Percentiles rank a stretch among this genome's conserved stretches.
Conservation (phyloP, 2,329 filamentous ascomycete genomes). For the Epichloe aotearoae region DNA sequence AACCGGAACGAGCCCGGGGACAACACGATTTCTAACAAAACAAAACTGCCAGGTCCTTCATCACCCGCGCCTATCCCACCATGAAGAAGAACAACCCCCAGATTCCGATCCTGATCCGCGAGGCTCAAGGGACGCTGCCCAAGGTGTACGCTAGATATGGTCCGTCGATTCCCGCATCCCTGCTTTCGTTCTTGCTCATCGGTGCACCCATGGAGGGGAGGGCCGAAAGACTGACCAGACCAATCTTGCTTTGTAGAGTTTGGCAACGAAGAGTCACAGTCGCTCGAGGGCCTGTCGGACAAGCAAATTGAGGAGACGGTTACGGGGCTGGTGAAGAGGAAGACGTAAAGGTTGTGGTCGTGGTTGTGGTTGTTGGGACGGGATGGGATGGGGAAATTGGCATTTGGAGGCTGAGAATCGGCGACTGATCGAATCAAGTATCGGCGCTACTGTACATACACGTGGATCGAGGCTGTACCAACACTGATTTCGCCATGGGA, state of each 20-base stretch:
- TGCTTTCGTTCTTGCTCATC: background rate
- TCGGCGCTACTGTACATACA: background rate
- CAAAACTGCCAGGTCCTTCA: slow-evolving; percentile 56
- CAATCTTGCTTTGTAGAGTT: slow-evolving; percentile 26
- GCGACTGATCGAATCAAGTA: background rate
- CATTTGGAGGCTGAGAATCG: background rate
- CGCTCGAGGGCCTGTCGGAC: slow-evolving; percentile 45
- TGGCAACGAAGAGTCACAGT: slow-evolving; percentile 43
- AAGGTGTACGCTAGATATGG: slow-evolving; percentile 88
- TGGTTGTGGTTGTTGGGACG: background rate
- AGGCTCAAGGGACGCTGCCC: slow-evolving; percentile 73
- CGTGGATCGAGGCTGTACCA: background rate
- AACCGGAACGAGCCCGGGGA: no score
- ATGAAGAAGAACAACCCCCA: slow-evolving; percentile 99
- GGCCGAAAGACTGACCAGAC: background rate
- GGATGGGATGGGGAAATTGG: background rate
- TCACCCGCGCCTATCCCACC: slow-evolving; percentile 82
- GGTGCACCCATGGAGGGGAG: background rate
- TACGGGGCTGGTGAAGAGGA: slow-evolving; percentile 36
- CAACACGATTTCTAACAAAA: background rate
- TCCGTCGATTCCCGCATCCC: slow-evolving; percentile 24
- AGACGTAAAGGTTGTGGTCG: background rate
- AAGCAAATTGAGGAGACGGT: slow-evolving; percentile 50
- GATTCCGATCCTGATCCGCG: slow-evolving; percentile 86
- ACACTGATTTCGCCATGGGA: background rate